Percentiles rank a stretch among this genome's conserved stretches.
phyloP scores from a whole-genome alignment of 2,329 filamentous ascomycete genomes.

The Arachnomyces sp. region DNA sequence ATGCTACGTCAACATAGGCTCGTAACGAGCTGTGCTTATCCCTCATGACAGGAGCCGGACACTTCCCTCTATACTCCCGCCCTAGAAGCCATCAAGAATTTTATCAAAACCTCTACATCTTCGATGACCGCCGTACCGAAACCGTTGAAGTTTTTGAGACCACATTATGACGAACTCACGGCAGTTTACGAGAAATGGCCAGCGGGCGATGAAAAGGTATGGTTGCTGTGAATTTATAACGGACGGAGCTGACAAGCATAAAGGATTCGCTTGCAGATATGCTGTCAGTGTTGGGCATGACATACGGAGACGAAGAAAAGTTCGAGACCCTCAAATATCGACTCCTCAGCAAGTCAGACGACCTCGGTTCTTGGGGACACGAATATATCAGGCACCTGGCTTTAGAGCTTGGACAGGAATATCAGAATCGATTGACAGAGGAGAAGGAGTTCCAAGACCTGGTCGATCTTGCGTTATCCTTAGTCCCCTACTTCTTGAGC shows the following conservation, averaged over 20 bases:
- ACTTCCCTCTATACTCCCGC: slow-evolving; percentile 82
- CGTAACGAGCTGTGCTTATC: slow-evolving; percentile 2
- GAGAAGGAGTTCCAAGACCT: slow-evolving; percentile 81
- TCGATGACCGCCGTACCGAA: slow-evolving; percentile 99
- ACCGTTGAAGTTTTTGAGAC: slow-evolving; percentile 93
- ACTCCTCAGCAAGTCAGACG: slow-evolving; percentile 77
- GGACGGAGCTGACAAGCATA: slow-evolving; percentile 7
- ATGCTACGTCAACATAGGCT: slow-evolving; percentile 19
- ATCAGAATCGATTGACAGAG: slow-evolving; percentile 74
- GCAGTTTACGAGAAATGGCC: slow-evolving; percentile 88
- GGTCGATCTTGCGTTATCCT: slow-evolving; percentile 69
- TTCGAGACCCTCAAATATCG: slow-evolving; percentile 96
- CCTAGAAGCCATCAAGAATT: slow-evolving; percentile 92
- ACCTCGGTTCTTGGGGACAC: slow-evolving; percentile 95
- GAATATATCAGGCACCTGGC: slow-evolving; percentile 96
- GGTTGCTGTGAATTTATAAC: slow-evolving; percentile 6
- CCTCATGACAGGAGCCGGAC: slow-evolving; percentile 65
- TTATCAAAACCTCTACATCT: slow-evolving; percentile 97
- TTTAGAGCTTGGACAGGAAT: slow-evolving; percentile 91
- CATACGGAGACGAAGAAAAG: slow-evolving; percentile 91
- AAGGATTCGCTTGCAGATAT: slow-evolving; percentile 79
- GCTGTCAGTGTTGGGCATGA: slow-evolving; percentile 96
- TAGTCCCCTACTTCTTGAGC: slow-evolving; percentile 91
- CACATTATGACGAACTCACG: slow-evolving; percentile 85
- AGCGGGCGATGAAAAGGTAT: slow-evolving; percentile 73